Percentiles rank a stretch among this genome's conserved stretches.
phyloP scores from a whole-genome alignment of 352 stramenopile species.

The Pythium utonaiense region DNA sequence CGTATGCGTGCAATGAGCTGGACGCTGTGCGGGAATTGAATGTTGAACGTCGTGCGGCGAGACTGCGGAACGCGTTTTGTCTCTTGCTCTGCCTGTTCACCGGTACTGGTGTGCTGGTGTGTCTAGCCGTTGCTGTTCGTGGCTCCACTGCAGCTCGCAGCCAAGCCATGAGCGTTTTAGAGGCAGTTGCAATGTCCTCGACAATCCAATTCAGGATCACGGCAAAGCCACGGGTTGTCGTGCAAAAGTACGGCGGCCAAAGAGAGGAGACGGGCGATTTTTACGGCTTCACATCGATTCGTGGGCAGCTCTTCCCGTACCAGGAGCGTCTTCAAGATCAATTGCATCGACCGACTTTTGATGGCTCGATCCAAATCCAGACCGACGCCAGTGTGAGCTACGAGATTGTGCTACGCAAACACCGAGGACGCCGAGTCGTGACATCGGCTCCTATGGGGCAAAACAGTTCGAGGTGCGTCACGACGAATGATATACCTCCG shows the following conservation, averaged over 20 bases:
- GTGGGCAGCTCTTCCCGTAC: conserved; percentile 15
- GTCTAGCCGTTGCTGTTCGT: conserved; percentile 8
- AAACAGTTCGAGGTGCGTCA: conserved; percentile 9
- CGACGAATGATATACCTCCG: conserved; percentile 13
- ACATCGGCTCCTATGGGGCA: neutral
- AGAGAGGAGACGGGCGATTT: conserved; percentile 18
- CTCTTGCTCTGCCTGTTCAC: conserved; percentile 9
- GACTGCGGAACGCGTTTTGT: conserved; percentile 9
- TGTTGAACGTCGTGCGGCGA: neutral
- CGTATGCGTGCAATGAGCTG: conserved; percentile 7
- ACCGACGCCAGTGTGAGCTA: conserved; percentile 9
- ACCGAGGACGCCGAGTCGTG: conserved; percentile 14
- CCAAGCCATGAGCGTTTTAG: conserved; percentile 10
- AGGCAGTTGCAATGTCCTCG: conserved; percentile 3
- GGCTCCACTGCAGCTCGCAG: neutral
- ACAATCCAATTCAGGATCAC: conserved; percentile 23
- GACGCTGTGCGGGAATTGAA: neutral
- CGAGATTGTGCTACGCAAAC: conserved; percentile 16
- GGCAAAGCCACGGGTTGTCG: conserved; percentile 13
- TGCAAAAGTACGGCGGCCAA: conserved; percentile 12
- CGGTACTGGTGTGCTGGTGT: conserved; percentile 3
- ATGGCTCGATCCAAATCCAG: conserved; percentile 17
- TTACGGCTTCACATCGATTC: conserved; percentile 15
- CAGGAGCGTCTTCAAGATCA: too few species aligned
- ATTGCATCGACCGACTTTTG: conserved; percentile 1